These are phyloP conservation scores for Malus asiatica DNA, from an alignment of 306 rosid genomes.

Conservation along the genomic window DNA sequence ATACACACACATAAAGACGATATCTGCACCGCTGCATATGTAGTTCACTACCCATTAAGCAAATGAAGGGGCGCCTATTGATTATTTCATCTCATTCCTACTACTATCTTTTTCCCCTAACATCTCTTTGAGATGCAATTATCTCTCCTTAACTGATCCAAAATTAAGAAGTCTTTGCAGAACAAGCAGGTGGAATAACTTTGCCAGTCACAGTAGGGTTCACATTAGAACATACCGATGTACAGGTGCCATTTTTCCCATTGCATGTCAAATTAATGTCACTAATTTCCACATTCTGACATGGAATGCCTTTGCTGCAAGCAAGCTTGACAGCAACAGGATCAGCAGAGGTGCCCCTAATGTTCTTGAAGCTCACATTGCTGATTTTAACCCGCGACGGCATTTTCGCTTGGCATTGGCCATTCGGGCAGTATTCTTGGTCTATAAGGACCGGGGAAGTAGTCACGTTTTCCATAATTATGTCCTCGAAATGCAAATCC, in stretches of 20 bases:
- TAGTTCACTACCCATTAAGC: neutral
- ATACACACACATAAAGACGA: neutral
- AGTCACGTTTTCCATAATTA: constrained; percentile 8
- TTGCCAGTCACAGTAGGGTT: constrained; percentile 2
- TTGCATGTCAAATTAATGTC: constrained; percentile 8
- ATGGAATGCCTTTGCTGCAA: constrained; percentile 14
- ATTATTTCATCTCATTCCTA: neutral
- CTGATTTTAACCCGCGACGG: constrained; percentile 7
- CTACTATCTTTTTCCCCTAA: neutral
- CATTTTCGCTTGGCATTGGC: constrained; percentile 3
- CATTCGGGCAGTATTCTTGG: constrained; percentile 21
- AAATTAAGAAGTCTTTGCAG: neutral
- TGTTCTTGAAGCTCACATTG: constrained; percentile 13
- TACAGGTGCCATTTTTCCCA: neutral
- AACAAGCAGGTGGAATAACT: constrained; percentile 11
- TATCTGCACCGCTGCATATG: neutral
- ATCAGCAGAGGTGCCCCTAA: constrained; percentile 9
- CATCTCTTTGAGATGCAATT: neutral
- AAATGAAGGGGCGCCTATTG: neutral
- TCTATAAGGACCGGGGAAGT: constrained; percentile 6
- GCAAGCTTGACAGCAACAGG: constrained; percentile 6
- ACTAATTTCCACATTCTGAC: constrained; percentile 2
- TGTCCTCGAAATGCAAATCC: constrained; percentile 6
- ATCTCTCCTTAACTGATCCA: too few relatives aligned
- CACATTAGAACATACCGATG: constrained; percentile 6